Base-by-base conservation (phyloP, 2,329 filamentous ascomycete species). In the Niveomyces coronatus region DNA sequence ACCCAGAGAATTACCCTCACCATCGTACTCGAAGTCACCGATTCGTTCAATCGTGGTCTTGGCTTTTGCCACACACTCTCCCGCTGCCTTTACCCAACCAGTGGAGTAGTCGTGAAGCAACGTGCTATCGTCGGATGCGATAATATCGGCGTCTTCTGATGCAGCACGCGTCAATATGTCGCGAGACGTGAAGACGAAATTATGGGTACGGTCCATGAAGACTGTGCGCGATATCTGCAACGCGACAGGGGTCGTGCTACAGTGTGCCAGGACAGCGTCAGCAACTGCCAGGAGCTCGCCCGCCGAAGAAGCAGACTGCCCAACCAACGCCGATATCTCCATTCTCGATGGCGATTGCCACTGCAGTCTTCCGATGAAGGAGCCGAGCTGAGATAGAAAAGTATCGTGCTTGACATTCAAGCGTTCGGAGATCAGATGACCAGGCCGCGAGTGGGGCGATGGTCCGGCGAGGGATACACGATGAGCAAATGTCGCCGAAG, bases 301-400 rank as follows among this genome's bases (percentile, higher is more conserved):
- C 45, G 88, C 93, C 3, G 88, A 87, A 7, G 77, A 71, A 9
- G 88, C 84, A 8, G 88, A 85, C 55, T 89, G 81, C 53, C 85
- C 81, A 33, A 93, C 89, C 13, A 85, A 87, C 9, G 79, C 64
- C 22, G 87, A 77, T 34, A 96, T 70, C 55, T 94, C 87, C 1
- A 82, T 76, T 8, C 86, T 82, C 7, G 87, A 91, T 45, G 91
- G 82, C n/a, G 88, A 91, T 56, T 95, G 87, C 43, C 95, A 69
- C 58, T 95, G 86, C 40, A 95, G 71, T 26, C 77, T 71, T 13
- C 91, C 91, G 55, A 96, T 89, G 56, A 96, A 94, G 4, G 86
- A 93, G 35, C 85, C 89, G 36, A 98, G 75, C 53, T 88, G 83
- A 6, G 88, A 91, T 37, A 98, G 66, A 53, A 96, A 94, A 7